These are phyloP conservation scores for Arthrinium phaeospermum DNA, from an alignment of 2,329 filamentous ascomycete genomes.

Conservation along the genomic window DNA sequence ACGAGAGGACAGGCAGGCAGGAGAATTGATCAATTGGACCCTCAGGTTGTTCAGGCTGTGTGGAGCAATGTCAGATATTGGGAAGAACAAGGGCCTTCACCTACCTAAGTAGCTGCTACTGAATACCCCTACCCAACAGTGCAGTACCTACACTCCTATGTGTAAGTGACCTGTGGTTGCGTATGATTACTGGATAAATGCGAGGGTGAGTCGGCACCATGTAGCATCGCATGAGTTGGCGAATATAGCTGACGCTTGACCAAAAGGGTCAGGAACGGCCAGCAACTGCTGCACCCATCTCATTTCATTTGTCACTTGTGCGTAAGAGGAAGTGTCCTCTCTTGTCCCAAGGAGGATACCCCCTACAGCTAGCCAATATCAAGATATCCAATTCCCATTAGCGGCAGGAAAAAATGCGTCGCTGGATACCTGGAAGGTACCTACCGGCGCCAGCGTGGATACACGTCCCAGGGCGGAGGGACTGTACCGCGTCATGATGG, in stretches of 20 bases:
- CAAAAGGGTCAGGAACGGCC: neutral
- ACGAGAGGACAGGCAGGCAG: neutral
- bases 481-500: slow-evolving; percentile 13
- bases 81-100: neutral
- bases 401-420: neutral
- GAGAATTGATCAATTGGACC: neutral
- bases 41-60: neutral
- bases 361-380: neutral
- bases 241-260: neutral
- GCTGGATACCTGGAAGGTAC: slow-evolving; percentile 9
- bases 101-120: neutral
- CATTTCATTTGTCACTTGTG: slow-evolving; percentile 13
- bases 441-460: neutral
- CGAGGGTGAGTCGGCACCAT: neutral
- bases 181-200: neutral
- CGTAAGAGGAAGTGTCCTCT: neutral
- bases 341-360: neutral
- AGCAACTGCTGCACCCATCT: neutral
- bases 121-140: neutral
- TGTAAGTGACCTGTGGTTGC: neutral
- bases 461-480: neutral
- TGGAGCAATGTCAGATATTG: slow-evolving; percentile 13
- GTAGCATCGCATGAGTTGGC: slow-evolving; percentile 3
- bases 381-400: neutral
- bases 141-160: neutral